These are phyloP conservation scores for Chernovozyma aurita DNA, from an alignment of 1,139 yeast genomes.

Conservation along the genomic window DNA sequence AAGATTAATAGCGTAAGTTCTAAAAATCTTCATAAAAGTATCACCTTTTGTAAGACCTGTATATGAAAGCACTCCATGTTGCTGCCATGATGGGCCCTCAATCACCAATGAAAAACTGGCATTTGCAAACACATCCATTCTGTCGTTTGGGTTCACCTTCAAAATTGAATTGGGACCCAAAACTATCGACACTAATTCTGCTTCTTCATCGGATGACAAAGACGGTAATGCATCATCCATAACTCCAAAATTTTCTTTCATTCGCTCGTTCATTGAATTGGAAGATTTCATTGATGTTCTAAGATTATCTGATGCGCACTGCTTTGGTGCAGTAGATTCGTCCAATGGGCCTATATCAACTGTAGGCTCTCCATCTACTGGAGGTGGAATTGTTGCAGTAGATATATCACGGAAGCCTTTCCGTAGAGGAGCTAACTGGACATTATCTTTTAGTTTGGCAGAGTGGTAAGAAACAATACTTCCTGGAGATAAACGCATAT, in stretches of 20 bases:
- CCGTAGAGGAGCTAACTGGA: neutral
- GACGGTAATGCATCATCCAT: neutral
- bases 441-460: neutral
- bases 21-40: conserved; percentile 34
- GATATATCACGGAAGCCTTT: neutral
- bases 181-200: conserved; percentile 5
- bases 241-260: neutral
- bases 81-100: conserved; percentile 39
- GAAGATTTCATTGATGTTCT: neutral
- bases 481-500: neutral
- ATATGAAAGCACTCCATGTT: conserved; percentile 40
- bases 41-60: conserved; percentile 42
- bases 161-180: conserved; percentile 38
- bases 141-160: conserved; percentile 32
- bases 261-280: neutral
- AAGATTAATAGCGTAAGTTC: conserved; percentile 33
- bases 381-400: conserved; percentile 1
- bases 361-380: conserved; percentile 1
- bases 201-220: neutral
- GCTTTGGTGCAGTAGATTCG: neutral
- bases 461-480: neutral
- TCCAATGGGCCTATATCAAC: neutral
- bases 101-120: conserved; percentile 34
- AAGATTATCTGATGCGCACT: neutral
- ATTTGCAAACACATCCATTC: conserved; percentile 30